Percentiles rank a stretch among this genome's conserved stretches.
Conservation (phyloP, 768 basidiomycete species). For the Tylopilus balloui region DNA sequence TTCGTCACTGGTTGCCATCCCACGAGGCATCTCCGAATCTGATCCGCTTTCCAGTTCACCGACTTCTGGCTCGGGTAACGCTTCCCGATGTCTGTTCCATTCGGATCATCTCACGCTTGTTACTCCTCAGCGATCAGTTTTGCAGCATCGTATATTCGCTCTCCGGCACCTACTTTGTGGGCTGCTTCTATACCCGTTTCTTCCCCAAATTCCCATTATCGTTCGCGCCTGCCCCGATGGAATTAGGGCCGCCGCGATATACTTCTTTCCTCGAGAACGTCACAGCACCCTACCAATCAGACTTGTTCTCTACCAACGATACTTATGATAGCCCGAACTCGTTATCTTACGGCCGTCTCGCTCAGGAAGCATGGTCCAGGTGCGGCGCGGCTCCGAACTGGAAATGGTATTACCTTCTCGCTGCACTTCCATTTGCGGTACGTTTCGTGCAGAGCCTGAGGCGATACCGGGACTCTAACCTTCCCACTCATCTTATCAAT, state of each 20-base stretch:
- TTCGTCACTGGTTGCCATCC: constrained; percentile 25
- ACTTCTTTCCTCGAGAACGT: not conserved
- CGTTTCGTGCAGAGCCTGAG: constrained; percentile 85
- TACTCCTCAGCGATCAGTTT: constrained; percentile 60
- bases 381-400: constrained; percentile 47
- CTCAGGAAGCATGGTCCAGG: constrained; percentile 43
- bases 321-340: not conserved
- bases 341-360: constrained; percentile 25
- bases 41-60: constrained; percentile 48
- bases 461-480: constrained; percentile 76
- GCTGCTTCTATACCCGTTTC: constrained; percentile 57
- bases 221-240: not conserved
- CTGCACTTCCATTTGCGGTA: constrained; percentile 61
- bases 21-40: not conserved
- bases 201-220: not conserved
- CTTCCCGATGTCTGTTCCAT: not conserved
- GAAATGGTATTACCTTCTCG: constrained; percentile 57
- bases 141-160: constrained; percentile 76
- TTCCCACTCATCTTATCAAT: constrained; percentile 80
- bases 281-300: not conserved
- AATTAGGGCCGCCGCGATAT: not conserved
- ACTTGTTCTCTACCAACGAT: not conserved
- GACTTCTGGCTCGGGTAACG: constrained; percentile 90
- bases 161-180: constrained; percentile 67
- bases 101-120: constrained; percentile 4